Evolutionary conservation across 1,284 basidiomycete genomes (phyloP).

Genomic region (Boletus mariae): DNA sequence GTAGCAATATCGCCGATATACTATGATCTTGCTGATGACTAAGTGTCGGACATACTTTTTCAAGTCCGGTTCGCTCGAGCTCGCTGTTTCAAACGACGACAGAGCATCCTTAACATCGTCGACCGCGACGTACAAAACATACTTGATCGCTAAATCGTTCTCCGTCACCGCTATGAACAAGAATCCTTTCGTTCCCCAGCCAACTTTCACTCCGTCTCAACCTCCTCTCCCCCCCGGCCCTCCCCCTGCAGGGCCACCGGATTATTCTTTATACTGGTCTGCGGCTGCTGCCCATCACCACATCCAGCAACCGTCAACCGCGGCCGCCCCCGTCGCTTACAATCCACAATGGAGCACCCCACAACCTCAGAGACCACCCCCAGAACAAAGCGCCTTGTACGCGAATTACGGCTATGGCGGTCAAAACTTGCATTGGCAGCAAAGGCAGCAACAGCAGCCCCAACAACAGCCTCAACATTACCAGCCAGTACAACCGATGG

Average conservation of each 20-base stretch:
- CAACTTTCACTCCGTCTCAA: conserved; percentile 63
- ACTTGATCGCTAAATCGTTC: conserved; percentile 14
- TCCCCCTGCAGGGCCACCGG: conserved; percentile 67
- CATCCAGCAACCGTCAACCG: conserved; percentile 33
- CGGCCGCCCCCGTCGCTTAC: conserved; percentile 44
- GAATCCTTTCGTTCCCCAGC: conserved; percentile 71
- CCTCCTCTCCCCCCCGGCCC: conserved; percentile 76
- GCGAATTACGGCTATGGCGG: conserved; percentile 82
- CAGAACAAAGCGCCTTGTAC: conserved; percentile 73
- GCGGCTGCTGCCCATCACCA: conserved; percentile 52
- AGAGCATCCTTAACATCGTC: conserved; percentile 8
- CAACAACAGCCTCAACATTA: conserved; percentile 43
- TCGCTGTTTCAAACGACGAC: conserved; percentile 25
- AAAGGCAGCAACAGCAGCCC: conserved; percentile 49
- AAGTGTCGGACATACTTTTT: conserved; percentile 22
- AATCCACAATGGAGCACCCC: conserved; percentile 63
- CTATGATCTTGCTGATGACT: conserved; percentile 17
- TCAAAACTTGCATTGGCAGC: conserved; percentile 57
- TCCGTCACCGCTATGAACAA: conserved; percentile 57
- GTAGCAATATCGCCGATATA: background rate
- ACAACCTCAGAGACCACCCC: conserved; percentile 58
- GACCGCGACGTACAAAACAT: conserved; percentile 4
- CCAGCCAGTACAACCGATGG: conserved; percentile 49
- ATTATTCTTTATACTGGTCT: conserved; percentile 76
- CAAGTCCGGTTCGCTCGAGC: conserved; percentile 12